Evolutionary conservation across 192 early-diverging fungal species (phyloP), one percentile per base, ranked within the genome.

Genomic region (Blastocladiella britannica): DNA sequence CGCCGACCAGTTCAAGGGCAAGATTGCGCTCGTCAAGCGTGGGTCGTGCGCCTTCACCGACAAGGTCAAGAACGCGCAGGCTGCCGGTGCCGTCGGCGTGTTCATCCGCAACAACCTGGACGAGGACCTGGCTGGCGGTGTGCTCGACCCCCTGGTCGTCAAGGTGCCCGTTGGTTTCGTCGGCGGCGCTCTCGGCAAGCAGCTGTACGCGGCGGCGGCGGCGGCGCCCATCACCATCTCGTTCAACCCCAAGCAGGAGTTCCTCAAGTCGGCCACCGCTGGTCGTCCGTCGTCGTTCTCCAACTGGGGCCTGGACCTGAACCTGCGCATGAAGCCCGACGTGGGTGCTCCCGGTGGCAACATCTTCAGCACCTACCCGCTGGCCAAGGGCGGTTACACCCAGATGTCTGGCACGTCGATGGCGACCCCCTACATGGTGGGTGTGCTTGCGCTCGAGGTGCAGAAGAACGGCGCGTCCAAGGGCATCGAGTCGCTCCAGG

Each of bases 221-320:
- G 56, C 24, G 1, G 65, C 66, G 20, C 57, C 55, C n/a, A 63
- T 72, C 55, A 64, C 63, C 0, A 58, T 82, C 20, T 56, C 62
- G 6, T 77, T 79, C 26, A 73, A 74, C 24, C 62, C 69, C 61
- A 65, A 69, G 4, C 63, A 70, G 1, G 65, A 67, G 31, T 63
- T 73, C 26, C 58, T 66, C 28, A 55, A 29, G 15, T 70, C 76
- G 55, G 64, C 70, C 0, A 62, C 74, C 7, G 81, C 75, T 28
- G 78, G 79, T 28, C 79, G 67, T 26, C 63, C 87, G 5, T 88
- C 87, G 20, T 53, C 54, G 29, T 89, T 85, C 60, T 84, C 83
- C 8, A 83, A 82, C 25, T 75, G 75, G 61, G 91, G 91, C 23
- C 78, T 84, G 0, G 80, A 74, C 47, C 70, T 70, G 26, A 77